Percentiles rank a stretch among this genome's conserved stretches.
These are phyloP conservation scores for Dryas octopetala DNA, from an alignment of 306 rosid species.

Conservation along the genomic window DNA sequence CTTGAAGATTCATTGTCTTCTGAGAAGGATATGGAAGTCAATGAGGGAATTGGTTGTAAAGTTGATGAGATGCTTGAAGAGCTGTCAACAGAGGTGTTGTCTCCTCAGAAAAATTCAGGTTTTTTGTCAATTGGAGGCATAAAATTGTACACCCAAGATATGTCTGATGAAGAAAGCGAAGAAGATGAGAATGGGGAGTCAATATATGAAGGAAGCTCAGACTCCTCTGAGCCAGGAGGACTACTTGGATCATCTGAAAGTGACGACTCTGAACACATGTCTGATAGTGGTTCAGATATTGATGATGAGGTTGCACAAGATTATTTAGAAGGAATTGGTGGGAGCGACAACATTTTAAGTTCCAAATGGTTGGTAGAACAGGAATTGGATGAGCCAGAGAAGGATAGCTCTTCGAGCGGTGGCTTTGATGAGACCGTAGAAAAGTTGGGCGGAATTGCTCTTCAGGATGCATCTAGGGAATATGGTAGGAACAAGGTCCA, in stretches of 20 bases:
- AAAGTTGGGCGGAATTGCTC: constrained; percentile 76
- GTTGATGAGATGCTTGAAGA: constrained; percentile 43
- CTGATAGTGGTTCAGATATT: constrained; percentile 73
- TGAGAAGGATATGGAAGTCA: constrained; percentile 47
- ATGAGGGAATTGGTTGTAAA: constrained; percentile 37
- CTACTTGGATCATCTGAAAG: constrained; percentile 50
- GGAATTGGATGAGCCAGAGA: constrained; percentile 45
- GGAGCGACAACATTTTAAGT: constrained; percentile 57
- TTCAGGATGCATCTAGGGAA: constrained; percentile 74
- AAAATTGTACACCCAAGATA: constrained; percentile 72
- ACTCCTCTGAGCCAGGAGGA: constrained; percentile 45
- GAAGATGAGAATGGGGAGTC: constrained; percentile 44
- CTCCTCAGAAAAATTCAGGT: constrained; percentile 64
- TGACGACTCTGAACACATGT: constrained; percentile 56
- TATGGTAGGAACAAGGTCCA: constrained; percentile 57
- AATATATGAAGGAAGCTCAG: constrained; percentile 45
- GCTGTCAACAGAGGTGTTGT: constrained; percentile 26
- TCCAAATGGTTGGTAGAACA: constrained; percentile 76
- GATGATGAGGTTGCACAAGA: constrained; percentile 85
- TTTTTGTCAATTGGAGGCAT: constrained; percentile 84
- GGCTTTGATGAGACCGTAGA: constrained; percentile 54
- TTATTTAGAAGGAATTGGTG: constrained; percentile 90
- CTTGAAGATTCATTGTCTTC: constrained; percentile 42
- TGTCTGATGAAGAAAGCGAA: constrained; percentile 62
- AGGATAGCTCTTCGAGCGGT: constrained; percentile 59